These are phyloP conservation scores for Arthroderma sp. DNA, from an alignment of 2,329 filamentous ascomycete species.

Conservation along the genomic window DNA sequence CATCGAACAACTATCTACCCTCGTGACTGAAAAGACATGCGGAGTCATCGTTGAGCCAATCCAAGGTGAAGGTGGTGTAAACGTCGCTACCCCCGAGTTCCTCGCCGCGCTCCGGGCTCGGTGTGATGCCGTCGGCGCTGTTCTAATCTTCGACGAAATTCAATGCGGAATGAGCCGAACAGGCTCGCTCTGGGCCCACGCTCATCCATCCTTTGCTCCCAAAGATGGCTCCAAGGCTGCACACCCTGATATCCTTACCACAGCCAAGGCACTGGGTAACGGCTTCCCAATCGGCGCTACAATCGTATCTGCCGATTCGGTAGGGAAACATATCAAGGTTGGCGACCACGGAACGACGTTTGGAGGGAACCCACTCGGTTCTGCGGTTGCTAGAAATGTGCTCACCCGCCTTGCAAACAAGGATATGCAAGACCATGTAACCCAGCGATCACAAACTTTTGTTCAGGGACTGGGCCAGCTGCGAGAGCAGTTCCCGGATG, in stretches of 20 bases:
- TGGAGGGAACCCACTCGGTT: constrained; percentile 79
- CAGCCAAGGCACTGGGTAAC: constrained; percentile 91
- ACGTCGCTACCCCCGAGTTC: constrained; percentile 71
- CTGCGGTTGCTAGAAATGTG: constrained; percentile 73
- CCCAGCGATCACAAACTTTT: constrained; percentile 52
- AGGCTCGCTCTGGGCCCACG: constrained; percentile 81
- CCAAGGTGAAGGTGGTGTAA: constrained; percentile 89
- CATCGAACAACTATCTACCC: constrained; percentile 51
- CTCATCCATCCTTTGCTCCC: constrained; percentile 44
- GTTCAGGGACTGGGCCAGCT: constrained; percentile 44
- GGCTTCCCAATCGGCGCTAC: constrained; percentile 90
- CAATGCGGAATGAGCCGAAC: constrained; percentile 87
- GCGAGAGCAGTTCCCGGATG: constrained; percentile 49
- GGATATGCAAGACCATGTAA: constrained; percentile 55
- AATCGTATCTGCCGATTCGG: constrained; percentile 47
- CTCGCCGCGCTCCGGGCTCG: constrained; percentile 68
- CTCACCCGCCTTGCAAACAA: constrained; percentile 61
- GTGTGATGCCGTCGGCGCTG: constrained; percentile 74
- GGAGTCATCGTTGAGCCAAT: constrained; percentile 95
- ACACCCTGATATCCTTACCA: constrained; percentile 87
- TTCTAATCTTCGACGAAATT: constrained; percentile 93
- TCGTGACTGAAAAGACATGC: constrained; percentile 77
- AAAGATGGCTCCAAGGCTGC: constrained; percentile 44
- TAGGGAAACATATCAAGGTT: constrained; percentile 55
- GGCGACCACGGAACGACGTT: constrained; percentile 93